Evolutionary conservation across 2,329 filamentous ascomycete species (phyloP).

Genomic region (Camptophora hylomeconis): DNA sequence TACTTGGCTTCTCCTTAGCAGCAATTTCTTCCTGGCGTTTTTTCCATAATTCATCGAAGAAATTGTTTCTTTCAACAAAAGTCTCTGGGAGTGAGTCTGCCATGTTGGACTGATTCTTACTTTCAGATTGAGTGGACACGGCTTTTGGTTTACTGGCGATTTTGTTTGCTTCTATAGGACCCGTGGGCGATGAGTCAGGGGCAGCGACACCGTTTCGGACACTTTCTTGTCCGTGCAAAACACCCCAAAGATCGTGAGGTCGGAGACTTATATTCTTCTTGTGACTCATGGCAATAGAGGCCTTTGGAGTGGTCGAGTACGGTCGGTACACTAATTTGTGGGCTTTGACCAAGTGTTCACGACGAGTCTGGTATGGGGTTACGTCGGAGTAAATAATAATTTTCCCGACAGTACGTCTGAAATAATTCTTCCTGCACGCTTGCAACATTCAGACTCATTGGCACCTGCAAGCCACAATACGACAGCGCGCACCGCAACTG

Average conservation of each 20-base stretch:
- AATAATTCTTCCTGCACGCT: conserved; percentile 6
- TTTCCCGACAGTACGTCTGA: conserved; percentile 4
- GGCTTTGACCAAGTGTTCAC: conserved; percentile 2
- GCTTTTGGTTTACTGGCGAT: conserved; percentile 15
- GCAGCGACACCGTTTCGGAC: conserved; percentile 10
- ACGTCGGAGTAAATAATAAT: conserved; percentile 5
- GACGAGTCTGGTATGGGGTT: conserved; percentile 3
- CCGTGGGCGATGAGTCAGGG: conserved; percentile 17
- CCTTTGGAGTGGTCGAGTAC: conserved; percentile 6
- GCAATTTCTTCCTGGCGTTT: conserved; percentile 65
- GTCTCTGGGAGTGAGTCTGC: conserved; percentile 51
- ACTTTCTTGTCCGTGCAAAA: conserved; percentile 12
- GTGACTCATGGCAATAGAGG: conserved; percentile 13
- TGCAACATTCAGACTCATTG: conserved; percentile 5
- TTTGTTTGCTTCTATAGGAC: conserved; percentile 10
- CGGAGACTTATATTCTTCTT: conserved; percentile 16
- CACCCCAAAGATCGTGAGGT: conserved; percentile 17
- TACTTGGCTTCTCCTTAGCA: conserved; percentile 32
- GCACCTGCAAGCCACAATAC: too few species aligned
- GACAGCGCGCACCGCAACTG: too few species aligned
- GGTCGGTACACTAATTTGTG: conserved; percentile 8
- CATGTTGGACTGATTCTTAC: conserved; percentile 19
- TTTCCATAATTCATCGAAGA: conserved; percentile 83
- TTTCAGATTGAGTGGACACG: conserved; percentile 17
- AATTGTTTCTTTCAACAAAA: conserved; percentile 66